These are phyloP conservation scores for Trypanosoma platydactyli DNA, from an alignment of 208 protist genomes.

Conservation along the genomic window DNA sequence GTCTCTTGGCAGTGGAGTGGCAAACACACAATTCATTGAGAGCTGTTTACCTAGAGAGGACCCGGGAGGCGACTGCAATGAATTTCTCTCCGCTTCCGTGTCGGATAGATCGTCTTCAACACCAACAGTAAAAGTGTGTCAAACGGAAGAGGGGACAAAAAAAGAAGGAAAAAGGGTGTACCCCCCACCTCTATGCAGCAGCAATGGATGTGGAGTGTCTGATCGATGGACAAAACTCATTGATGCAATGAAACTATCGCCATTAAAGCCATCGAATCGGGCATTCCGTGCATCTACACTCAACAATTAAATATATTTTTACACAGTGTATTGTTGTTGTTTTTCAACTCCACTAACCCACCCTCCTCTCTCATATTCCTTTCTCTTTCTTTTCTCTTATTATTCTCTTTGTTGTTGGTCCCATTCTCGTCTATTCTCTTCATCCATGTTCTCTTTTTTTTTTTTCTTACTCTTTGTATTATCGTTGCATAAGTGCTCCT, in stretches of 20 bases:
- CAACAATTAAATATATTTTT: too few species aligned
- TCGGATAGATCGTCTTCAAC: background rate
- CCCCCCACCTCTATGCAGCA: background rate
- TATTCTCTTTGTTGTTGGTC: conserved; percentile 13
- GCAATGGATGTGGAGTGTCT: background rate
- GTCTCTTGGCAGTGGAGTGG: background rate
- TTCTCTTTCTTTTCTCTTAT: conserved; percentile 9
- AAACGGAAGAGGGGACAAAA: background rate
- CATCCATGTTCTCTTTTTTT: background rate
- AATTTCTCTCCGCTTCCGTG: too few species aligned
- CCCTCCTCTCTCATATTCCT: conserved; percentile 27
- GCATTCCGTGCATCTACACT: conserved; percentile 14
- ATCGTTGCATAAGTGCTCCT: too few species aligned
- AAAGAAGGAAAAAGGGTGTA: background rate
- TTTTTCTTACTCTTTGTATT: conserved; percentile 4
- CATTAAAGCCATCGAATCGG: conserved; percentile 3
- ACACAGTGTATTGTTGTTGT: too few species aligned
- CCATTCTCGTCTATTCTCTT: background rate
- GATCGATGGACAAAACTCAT: conserved; percentile 7
- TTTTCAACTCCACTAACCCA: too few species aligned
- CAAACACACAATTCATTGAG: background rate
- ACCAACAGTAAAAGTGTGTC: background rate
- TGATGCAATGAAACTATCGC: conserved; percentile 8
- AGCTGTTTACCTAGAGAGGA: too few species aligned
- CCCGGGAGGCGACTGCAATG: too few species aligned